phyloP scores from a whole-genome alignment of 2,329 filamentous ascomycete species.

The Fusarium pseudoanthophilum region DNA sequence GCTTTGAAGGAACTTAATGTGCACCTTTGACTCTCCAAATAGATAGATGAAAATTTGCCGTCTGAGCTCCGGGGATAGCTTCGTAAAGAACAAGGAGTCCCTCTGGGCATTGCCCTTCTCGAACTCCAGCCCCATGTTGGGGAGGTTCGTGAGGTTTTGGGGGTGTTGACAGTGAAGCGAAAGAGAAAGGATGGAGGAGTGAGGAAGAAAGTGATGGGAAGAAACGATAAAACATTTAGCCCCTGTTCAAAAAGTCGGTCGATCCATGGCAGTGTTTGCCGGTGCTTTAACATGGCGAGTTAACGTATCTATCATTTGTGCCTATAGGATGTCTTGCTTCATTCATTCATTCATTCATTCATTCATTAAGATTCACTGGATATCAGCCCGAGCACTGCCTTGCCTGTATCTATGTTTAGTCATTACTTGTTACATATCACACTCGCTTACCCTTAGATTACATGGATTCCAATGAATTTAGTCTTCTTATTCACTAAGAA shows the following conservation, averaged over 20 bases:
- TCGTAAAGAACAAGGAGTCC: background rate
- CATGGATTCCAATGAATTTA: no score
- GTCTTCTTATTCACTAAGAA: no score
- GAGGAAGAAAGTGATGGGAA: background rate
- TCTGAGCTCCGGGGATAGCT: background rate
- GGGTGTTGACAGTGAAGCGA: background rate
- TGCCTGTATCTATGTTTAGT: background rate
- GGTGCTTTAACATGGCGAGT: background rate
- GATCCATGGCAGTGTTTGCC: background rate
- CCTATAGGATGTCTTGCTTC: background rate
- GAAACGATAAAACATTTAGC: background rate
- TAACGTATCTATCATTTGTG: background rate
- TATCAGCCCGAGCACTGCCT: background rate
- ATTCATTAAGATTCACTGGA: background rate
- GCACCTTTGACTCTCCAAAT: background rate
- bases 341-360: background rate
- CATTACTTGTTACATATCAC: background rate
- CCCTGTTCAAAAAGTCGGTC: background rate
- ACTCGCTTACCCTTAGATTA: background rate
- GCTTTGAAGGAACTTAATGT: background rate
- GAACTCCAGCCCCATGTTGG: background rate
- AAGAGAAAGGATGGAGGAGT: background rate
- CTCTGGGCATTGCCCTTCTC: background rate
- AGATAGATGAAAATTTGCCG: conserved; percentile 4
- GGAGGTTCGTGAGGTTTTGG: background rate